Percentiles rank a stretch among this genome's conserved stretches.
Evolutionary conservation across 2,329 filamentous ascomycete species (phyloP).

Genomic region (Pleoardoris graminearum): DNA sequence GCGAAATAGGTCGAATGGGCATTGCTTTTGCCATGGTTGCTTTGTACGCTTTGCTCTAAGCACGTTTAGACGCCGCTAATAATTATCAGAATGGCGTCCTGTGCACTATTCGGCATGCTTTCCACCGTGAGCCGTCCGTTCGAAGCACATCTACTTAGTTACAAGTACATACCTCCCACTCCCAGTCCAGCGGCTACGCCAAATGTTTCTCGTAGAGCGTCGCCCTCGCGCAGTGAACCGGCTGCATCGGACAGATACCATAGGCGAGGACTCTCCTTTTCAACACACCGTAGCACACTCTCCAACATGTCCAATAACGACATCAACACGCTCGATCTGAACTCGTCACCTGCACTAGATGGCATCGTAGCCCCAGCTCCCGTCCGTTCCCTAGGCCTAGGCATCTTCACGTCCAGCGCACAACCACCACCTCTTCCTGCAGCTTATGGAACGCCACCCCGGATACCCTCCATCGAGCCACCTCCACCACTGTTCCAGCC

Average conservation of each 20-base stretch:
- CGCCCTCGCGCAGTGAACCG: conserved; percentile 20
- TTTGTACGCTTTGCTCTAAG: conserved; percentile 29
- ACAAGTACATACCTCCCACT: conserved; percentile 19
- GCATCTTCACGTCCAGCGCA: conserved; percentile 35
- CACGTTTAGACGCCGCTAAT: neutral
- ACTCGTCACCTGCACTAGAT: no score
- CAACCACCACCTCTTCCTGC: conserved; percentile 35
- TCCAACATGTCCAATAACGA: conserved; percentile 31
- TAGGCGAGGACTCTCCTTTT: conserved; percentile 14
- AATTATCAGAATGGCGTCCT: conserved; percentile 35
- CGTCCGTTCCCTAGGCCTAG: conserved; percentile 23
- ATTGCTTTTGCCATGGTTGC: conserved; percentile 39
- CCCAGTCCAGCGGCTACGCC: conserved; percentile 18
- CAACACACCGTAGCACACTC: conserved; percentile 20
- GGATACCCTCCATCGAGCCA: conserved; percentile 19
- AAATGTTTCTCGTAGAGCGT: conserved; percentile 20
- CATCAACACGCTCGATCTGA: no score
- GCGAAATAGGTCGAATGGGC: conserved; percentile 32
- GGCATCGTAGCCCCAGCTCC: conserved; percentile 25
- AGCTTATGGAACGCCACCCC: no score
- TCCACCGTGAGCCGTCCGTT: conserved; percentile 41
- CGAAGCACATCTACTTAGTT: conserved; percentile 41
- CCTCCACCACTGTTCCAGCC: conserved; percentile 20
- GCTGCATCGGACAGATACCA: conserved; percentile 20
- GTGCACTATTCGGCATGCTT: conserved; percentile 39